A percentile compares a stretch with the other conserved stretches of the same genome.
phyloP scores from a whole-genome alignment of 2,329 filamentous ascomycete genomes.

The Ciborinia camelliae region DNA sequence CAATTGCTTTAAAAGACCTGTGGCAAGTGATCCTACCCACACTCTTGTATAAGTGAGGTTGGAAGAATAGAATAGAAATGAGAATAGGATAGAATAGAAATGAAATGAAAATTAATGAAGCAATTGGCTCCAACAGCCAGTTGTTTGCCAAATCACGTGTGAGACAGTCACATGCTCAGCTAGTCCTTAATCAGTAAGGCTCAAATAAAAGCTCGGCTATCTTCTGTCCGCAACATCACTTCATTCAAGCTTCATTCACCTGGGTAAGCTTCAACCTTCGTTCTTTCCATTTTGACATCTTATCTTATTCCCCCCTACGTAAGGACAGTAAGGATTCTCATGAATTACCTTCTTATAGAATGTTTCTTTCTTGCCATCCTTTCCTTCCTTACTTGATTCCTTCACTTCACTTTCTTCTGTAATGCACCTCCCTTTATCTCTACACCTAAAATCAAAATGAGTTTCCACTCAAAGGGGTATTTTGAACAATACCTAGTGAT shows the following conservation, averaged over 20 bases:
- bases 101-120: background rate
- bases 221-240: slow-evolving; percentile 1
- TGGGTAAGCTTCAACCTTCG: background rate
- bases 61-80: background rate
- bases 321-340: background rate
- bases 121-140: background rate
- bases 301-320: background rate
- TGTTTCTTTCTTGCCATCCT: background rate
- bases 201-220: background rate
- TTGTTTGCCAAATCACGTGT: background rate
- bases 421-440: background rate
- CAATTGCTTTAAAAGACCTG: background rate
- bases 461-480: background rate
- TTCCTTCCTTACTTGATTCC: background rate
- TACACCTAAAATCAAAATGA: background rate
- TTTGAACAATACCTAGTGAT: background rate
- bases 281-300: background rate
- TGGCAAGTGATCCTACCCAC: too few species aligned
- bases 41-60: background rate
- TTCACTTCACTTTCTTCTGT: background rate
- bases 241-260: slow-evolving; percentile 7
- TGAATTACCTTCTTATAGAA: background rate
- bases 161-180: accelerated
- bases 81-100: too few species aligned
- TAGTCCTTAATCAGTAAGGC: background rate